Percentiles rank a stretch among this genome's conserved stretches.
Evolutionary conservation across 1,284 basidiomycete genomes (phyloP).

Genomic region (Melampsora occidentalis): DNA sequence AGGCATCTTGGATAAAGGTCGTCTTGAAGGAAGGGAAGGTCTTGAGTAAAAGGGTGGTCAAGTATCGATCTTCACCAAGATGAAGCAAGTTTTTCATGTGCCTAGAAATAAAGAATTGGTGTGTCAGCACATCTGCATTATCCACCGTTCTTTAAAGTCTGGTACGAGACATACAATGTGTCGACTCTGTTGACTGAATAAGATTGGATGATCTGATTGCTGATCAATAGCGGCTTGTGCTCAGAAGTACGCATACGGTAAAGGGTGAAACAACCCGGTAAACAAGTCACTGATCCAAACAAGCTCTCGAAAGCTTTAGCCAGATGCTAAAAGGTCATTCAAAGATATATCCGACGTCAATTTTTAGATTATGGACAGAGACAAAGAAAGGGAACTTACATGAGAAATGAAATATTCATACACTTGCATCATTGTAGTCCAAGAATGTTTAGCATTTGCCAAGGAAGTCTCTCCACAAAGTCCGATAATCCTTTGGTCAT

Average conservation of each 20-base stretch:
- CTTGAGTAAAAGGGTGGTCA: constrained; percentile 91
- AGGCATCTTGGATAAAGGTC: constrained; percentile 88
- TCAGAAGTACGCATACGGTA: constrained; percentile 86
- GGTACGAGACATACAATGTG: constrained; percentile 75
- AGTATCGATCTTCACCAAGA: constrained; percentile 96
- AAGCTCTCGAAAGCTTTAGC: constrained; percentile 96
- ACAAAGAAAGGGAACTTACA: constrained; percentile 14
- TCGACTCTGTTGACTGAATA: constrained; percentile 96
- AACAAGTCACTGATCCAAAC: constrained; percentile 96
- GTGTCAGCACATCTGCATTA: too few species aligned
- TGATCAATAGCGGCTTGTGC: constrained; percentile 60
- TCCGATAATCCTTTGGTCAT: constrained; percentile 88
- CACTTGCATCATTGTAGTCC: constrained; percentile 97
- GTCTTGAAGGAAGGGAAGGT: constrained; percentile 90
- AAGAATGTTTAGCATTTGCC: constrained; percentile 83
- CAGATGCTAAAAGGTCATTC: constrained; percentile 75
- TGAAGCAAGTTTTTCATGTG: constrained; percentile 73
- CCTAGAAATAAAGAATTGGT: background rate
- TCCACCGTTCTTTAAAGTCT: background rate
- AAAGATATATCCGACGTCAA: background rate
- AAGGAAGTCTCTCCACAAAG: constrained; percentile 91
- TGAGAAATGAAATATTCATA: constrained; percentile 55
- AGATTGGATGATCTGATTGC: constrained; percentile 83
- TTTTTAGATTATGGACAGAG: constrained; percentile 14
- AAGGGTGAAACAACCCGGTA: constrained; percentile 91